Conservation (phyloP, 2,329 filamentous ascomycete genomes). For the Davidsoniella virescens region DNA sequence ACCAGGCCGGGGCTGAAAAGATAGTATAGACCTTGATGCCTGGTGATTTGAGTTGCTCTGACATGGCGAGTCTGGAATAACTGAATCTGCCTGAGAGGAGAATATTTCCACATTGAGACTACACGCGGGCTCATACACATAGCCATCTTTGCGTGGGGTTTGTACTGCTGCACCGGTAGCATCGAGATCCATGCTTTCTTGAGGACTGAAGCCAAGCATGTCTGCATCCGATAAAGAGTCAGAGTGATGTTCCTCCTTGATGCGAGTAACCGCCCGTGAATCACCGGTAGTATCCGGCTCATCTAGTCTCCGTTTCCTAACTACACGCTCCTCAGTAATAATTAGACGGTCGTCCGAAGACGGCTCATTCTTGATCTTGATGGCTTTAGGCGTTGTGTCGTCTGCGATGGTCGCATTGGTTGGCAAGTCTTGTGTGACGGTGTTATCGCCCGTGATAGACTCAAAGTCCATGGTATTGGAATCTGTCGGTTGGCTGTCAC, state of each 20-base stretch:
- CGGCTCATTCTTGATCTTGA: conserved; percentile 32
- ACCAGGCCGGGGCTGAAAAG: too few species aligned
- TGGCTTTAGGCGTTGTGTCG: neutral
- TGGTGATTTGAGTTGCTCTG: neutral
- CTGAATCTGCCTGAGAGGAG: conserved; percentile 4
- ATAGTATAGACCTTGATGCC: neutral
- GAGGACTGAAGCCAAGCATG: conserved; percentile 1
- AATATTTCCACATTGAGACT: conserved; percentile 8
- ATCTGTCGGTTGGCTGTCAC: conserved; percentile 7
- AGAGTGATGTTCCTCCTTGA: conserved; percentile 8
- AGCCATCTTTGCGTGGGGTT: neutral
- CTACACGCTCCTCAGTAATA: conserved; percentile 3
- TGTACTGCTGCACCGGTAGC: conserved; percentile 1
- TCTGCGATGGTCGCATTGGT: neutral
- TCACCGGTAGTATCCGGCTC: neutral
- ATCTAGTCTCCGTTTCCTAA: conserved; percentile 6
- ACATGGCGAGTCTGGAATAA: conserved; percentile 10
- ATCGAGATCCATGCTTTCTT: conserved; percentile 7
- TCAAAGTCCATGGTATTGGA: neutral
- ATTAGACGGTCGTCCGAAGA: conserved; percentile 4
- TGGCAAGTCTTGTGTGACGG: conserved; percentile 1
- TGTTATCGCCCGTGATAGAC: neutral
- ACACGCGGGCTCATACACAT: conserved; percentile 1
- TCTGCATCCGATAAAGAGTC: neutral
- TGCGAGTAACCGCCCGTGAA: neutral